Conservation (phyloP, 108 stramenopile species). For the Cyclostephanos invisitatus region DNA sequence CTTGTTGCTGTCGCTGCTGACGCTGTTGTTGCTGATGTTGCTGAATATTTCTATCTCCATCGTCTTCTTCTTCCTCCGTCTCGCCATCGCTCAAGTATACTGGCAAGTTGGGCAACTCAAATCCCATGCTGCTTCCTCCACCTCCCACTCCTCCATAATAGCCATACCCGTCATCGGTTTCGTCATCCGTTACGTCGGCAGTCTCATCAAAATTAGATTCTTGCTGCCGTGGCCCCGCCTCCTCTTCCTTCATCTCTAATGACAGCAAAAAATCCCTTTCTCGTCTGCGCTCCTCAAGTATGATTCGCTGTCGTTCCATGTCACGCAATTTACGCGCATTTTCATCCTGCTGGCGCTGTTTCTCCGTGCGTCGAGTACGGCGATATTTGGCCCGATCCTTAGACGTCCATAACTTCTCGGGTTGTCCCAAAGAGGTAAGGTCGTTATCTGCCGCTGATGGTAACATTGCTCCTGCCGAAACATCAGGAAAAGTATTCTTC, state of each 20-base stretch:
- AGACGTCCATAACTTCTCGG: conserved; percentile 75
- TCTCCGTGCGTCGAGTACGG: conserved; percentile 41
- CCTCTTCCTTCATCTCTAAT: conserved; percentile 28
- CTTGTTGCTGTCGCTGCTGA: not conserved
- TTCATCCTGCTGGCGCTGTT: conserved; percentile 36
- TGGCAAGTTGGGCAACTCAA: conserved; percentile 82
- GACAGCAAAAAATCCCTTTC: conserved; percentile 36
- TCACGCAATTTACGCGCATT: conserved; percentile 32
- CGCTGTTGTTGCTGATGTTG: conserved; percentile 2
- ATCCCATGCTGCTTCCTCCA: conserved; percentile 54
- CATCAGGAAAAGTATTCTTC: conserved; percentile 8
- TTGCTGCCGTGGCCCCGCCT: conserved; percentile 46
- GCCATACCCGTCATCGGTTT: conserved; percentile 63
- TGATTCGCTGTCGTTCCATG: conserved; percentile 42
- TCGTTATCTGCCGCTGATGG: conserved; percentile 16
- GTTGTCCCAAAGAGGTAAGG: not conserved
- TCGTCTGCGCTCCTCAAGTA: conserved; percentile 40
- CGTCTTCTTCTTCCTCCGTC: conserved; percentile 47
- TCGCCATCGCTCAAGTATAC: conserved; percentile 82
- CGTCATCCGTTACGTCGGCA: conserved; percentile 57
- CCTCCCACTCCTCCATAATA: conserved; percentile 21
- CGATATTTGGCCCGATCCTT: conserved; percentile 82
- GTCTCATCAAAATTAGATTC: conserved; percentile 39
- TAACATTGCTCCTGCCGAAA: not conserved
- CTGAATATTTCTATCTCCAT: conserved; percentile 10